Conservation (phyloP, 2,329 filamentous ascomycete species). For the Fusarium sp. region DNA sequence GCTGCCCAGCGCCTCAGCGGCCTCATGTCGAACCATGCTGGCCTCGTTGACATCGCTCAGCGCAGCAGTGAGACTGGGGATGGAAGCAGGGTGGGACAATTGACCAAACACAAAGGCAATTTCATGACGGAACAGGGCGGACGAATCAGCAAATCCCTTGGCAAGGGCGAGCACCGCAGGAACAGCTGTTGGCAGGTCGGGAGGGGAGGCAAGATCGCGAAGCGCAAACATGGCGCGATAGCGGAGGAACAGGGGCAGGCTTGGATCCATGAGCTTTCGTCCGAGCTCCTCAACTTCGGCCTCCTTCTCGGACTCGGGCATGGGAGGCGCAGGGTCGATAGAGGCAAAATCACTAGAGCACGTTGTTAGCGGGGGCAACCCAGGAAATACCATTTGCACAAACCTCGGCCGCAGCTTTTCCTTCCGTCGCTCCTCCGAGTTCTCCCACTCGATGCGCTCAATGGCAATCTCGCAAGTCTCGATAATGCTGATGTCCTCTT, state of each 20-base stretch:
- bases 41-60: constrained; percentile 86
- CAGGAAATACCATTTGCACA: constrained; percentile 43
- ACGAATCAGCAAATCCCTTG: constrained; percentile 86
- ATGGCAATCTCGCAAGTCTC: constrained; percentile 99
- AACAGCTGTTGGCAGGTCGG: constrained; percentile 89
- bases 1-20: constrained; percentile 94
- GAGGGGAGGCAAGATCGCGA: constrained; percentile 93
- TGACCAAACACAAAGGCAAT: constrained; percentile 99
- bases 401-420: constrained; percentile 90
- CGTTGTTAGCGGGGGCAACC: constrained; percentile 49
- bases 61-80: constrained; percentile 86
- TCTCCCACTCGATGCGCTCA: constrained; percentile 94
- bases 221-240: constrained; percentile 99
- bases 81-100: constrained; percentile 95
- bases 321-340: constrained; percentile 93
- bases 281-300: constrained; percentile 86
- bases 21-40: constrained; percentile 98
- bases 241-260: constrained; percentile 86
- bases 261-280: constrained; percentile 83
- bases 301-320: constrained; percentile 78
- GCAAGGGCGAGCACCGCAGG: constrained; percentile 91
- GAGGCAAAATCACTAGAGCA: constrained; percentile 88
- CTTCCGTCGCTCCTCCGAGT: constrained; percentile 77
- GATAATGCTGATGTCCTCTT: constrained; percentile 85
- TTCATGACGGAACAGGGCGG: constrained; percentile 96